phyloP scores from a whole-genome alignment of 306 rosid genomes.

The Cicer pinnatifidum region DNA sequence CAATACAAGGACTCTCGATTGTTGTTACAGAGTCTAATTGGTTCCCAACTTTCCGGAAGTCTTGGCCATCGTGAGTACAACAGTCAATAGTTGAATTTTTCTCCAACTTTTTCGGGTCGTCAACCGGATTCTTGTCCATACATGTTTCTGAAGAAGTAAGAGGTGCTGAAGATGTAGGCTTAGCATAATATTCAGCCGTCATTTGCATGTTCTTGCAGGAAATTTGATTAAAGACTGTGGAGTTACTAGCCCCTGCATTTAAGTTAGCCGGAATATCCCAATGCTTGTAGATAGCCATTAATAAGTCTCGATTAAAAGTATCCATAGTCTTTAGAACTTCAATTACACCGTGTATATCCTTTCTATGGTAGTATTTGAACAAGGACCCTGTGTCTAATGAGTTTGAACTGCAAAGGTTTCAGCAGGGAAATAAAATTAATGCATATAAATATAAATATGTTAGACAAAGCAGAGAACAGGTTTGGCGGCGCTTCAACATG shows the following conservation, averaged over 20 bases:
- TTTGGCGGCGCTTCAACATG: not conserved
- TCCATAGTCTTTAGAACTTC: conserved; percentile 70
- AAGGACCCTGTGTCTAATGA: conserved; percentile 63
- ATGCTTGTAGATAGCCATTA: conserved; percentile 68
- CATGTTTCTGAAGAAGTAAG: conserved; percentile 48
- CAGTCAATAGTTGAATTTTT: conserved; percentile 46
- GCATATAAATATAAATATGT: conserved; percentile 39
- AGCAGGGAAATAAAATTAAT: conserved; percentile 48
- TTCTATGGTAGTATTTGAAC: conserved; percentile 73
- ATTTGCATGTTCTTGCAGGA: conserved; percentile 40
- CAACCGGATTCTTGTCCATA: conserved; percentile 55
- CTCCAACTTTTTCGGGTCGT: conserved; percentile 48
- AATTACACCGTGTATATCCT: conserved; percentile 71
- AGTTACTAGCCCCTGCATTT: conserved; percentile 47
- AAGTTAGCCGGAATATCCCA: conserved; percentile 61
- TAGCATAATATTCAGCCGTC: conserved; percentile 45
- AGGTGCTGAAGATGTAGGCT: conserved; percentile 45
- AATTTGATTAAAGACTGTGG: conserved; percentile 45
- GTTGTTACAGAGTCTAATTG: conserved; percentile 48
- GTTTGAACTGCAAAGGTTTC: conserved; percentile 70
- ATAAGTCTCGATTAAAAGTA: conserved; percentile 60
- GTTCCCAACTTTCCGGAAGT: conserved; percentile 51
- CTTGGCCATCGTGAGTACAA: conserved; percentile 48
- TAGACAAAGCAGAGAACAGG: conserved; percentile 33
- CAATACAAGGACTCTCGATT: conserved; percentile 57